These are phyloP conservation scores for Catharanthus roseus DNA, from an alignment of 257 asterid species.

Conservation along the genomic window DNA sequence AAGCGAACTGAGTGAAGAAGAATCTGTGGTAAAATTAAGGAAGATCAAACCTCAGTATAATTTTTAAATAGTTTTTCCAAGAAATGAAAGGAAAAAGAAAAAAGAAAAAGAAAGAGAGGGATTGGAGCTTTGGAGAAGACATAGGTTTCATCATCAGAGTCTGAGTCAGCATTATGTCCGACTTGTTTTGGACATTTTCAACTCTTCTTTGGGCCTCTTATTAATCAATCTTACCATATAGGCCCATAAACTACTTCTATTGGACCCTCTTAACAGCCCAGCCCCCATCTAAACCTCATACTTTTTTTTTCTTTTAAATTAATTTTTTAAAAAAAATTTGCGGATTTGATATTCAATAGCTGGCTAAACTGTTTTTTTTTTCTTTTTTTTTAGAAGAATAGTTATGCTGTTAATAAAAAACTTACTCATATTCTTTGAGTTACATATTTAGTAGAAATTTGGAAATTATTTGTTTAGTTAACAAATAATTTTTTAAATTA, in stretches of 20 bases:
- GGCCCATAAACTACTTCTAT: not conserved
- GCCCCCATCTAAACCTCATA: too few relatives aligned
- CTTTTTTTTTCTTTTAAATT: too few relatives aligned
- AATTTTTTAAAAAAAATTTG: too few relatives aligned
- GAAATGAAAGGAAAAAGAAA: not conserved
- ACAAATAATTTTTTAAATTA: too few relatives aligned
- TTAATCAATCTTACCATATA: not conserved
- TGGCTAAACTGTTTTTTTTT: too few relatives aligned
- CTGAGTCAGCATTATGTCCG: conserved; percentile 30
- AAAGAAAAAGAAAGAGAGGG: not conserved
- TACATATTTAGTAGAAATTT: too few relatives aligned
- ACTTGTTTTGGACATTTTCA: not conserved
- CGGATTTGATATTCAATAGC: too few relatives aligned
- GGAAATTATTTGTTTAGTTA: too few relatives aligned
- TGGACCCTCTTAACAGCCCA: too few relatives aligned
- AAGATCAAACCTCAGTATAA: not conserved
- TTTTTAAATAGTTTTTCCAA: not conserved
- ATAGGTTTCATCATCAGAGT: not conserved
- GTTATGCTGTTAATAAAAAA: too few relatives aligned
- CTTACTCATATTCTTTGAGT: too few relatives aligned
- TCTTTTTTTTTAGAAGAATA: too few relatives aligned
- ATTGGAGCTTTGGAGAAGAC: conserved; percentile 16
- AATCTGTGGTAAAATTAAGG: not conserved
- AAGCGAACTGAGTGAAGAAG: not conserved
- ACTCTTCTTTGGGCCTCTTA: not conserved